A percentile compares a stretch with the other conserved stretches of the same genome.
phyloP scores from a whole-genome alignment of 176 grass and related monocot species.

The Carex parvula region DNA sequence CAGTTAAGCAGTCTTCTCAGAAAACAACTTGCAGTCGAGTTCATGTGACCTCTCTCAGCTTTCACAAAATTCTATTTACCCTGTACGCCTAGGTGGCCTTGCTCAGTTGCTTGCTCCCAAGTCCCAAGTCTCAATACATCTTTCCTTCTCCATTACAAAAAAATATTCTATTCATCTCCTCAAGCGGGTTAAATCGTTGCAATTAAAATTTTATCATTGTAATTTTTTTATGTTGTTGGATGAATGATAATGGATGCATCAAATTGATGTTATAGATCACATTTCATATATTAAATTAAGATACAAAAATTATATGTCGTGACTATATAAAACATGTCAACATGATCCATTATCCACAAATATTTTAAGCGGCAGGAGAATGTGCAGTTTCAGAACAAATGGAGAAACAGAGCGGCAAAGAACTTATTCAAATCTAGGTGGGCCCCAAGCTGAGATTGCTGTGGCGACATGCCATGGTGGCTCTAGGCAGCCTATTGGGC shows the following conservation, averaged over 20 bases:
- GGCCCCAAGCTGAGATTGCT: conserved; percentile 16
- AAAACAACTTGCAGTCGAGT: not conserved
- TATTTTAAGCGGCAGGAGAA: not conserved
- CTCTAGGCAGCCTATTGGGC: conserved; percentile 18
- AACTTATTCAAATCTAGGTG: conserved; percentile 3
- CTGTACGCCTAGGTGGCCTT: not conserved
- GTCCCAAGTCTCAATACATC: not conserved
- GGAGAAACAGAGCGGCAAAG: not conserved
- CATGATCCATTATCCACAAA: not conserved
- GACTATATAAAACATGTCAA: not conserved
- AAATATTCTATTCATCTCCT: not conserved
- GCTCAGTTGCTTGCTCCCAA: not conserved
- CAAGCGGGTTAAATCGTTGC: not conserved
- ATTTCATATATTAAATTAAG: not conserved
- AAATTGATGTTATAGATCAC: not conserved
- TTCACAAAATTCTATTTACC: conserved; percentile 10
- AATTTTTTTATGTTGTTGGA: not conserved
- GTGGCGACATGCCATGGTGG: conserved; percentile 27
- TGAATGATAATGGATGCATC: not conserved
- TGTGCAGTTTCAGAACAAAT: not conserved
- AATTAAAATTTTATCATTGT: not conserved
- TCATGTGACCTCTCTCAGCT: conserved; percentile 20
- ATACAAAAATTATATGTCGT: not conserved
- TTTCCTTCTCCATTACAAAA: not conserved
- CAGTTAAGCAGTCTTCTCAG: conserved; percentile 23